phyloP scores from a whole-genome alignment of 805 yeast genomes.

The Myxozyma kluyveri region DNA sequence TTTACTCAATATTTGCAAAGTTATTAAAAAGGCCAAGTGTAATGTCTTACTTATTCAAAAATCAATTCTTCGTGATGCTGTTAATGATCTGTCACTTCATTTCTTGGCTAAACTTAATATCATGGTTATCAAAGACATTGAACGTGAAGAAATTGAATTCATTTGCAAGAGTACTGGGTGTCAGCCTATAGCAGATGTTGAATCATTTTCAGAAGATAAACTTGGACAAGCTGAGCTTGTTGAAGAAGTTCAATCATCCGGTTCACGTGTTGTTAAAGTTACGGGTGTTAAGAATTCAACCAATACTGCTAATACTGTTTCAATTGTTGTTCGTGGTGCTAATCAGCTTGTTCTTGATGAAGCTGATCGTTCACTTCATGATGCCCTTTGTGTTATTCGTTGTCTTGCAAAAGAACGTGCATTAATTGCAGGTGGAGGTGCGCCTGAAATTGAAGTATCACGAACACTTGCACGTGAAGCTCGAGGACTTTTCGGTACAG shows the following conservation, averaged over 20 bases:
- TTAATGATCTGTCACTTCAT: conserved; percentile 90
- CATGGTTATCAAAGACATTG: conserved; percentile 91
- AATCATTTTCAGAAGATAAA: conserved; percentile 87
- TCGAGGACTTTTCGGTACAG: conserved; percentile 72
- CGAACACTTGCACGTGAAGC: conserved; percentile 71
- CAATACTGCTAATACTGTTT: conserved; percentile 66
- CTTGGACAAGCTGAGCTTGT: conserved; percentile 88
- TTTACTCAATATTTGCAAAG: conserved; percentile 88
- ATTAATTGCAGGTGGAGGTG: conserved; percentile 97
- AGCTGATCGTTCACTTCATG: conserved; percentile 95
- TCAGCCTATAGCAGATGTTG: conserved; percentile 94
- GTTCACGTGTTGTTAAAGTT: conserved; percentile 83
- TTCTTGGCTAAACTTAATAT: conserved; percentile 90
- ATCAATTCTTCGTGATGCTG: conserved; percentile 92
- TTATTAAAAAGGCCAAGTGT: conserved; percentile 95
- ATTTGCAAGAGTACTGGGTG: conserved; percentile 80
- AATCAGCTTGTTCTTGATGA: conserved; percentile 87
- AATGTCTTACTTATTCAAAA: conserved; percentile 87
- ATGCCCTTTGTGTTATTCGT: conserved; percentile 90
- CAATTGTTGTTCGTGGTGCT: conserved; percentile 93
- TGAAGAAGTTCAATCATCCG: conserved; percentile 86
- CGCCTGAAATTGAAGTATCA: conserved; percentile 90
- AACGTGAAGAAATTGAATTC: conserved; percentile 94
- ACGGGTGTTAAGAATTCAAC: conserved; percentile 68
- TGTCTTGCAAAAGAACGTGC: conserved; percentile 86